Evolutionary conservation across 768 basidiomycete species (phyloP).

Genomic region (Tylopilus subfusipes): DNA sequence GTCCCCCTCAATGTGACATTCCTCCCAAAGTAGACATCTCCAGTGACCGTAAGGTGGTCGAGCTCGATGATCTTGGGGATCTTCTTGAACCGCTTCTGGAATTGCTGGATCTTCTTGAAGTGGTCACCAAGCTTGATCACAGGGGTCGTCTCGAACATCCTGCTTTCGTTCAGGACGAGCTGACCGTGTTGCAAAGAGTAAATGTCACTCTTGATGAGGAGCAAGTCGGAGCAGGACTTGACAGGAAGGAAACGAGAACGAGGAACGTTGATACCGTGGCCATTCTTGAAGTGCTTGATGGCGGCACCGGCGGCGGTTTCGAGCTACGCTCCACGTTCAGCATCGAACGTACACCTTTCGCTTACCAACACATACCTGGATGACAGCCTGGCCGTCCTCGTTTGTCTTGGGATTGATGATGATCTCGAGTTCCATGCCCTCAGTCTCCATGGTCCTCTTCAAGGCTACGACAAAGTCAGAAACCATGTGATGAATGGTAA

Average conservation of each 20-base stretch:
- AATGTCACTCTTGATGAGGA: constrained; percentile 65
- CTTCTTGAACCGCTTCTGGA: constrained; percentile 74
- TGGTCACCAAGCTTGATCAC: constrained; percentile 76
- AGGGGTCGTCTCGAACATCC: constrained; percentile 61
- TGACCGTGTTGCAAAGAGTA: constrained; percentile 69
- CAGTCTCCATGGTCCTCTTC: constrained; percentile 70
- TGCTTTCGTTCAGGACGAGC: constrained; percentile 55
- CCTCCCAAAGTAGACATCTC: constrained; percentile 65
- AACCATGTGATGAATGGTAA: not conserved
- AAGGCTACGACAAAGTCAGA: constrained; percentile 42
- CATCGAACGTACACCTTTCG: not conserved
- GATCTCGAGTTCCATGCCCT: constrained; percentile 72
- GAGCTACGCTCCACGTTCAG: constrained; percentile 37
- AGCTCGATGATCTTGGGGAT: constrained; percentile 71
- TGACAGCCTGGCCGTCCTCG: constrained; percentile 65
- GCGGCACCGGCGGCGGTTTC: constrained; percentile 76
- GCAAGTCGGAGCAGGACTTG: constrained; percentile 58
- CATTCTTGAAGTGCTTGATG: constrained; percentile 67
- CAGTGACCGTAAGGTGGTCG: constrained; percentile 71
- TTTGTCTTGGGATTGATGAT: constrained; percentile 72
- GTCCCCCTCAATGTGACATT: constrained; percentile 63
- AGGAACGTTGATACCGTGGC: constrained; percentile 71
- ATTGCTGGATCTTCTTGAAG: constrained; percentile 71
- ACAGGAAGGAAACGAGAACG: constrained; percentile 69
- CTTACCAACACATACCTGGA: constrained; percentile 44